Percentiles rank a stretch among this genome's conserved stretches.
These are phyloP conservation scores for Pezicula carpinea DNA, from an alignment of 2,329 filamentous ascomycete genomes.

Conservation along the genomic window DNA sequence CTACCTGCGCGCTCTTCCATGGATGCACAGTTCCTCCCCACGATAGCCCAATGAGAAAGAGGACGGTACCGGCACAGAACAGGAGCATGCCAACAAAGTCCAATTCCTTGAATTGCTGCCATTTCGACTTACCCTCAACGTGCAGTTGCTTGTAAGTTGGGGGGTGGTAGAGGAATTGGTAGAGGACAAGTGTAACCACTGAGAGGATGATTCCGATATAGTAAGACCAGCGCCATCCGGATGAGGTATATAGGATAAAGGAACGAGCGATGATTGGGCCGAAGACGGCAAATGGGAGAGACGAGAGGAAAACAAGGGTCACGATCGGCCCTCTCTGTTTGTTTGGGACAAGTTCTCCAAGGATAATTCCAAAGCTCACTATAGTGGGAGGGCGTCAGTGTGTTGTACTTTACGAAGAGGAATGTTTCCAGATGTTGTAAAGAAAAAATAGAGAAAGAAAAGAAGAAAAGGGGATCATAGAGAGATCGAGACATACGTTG, in stretches of 20 bases:
- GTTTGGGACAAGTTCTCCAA: slow-evolving; percentile 41
- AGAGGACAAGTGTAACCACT: slow-evolving; percentile 35
- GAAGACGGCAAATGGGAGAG: slow-evolving; percentile 36
- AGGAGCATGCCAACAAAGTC: slow-evolving; percentile 42
- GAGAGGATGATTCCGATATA: slow-evolving; percentile 42
- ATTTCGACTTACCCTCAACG: slow-evolving; percentile 28
- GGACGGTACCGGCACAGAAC: slow-evolving; percentile 35
- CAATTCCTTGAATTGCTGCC: slow-evolving; percentile 37
- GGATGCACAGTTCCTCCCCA: slow-evolving; percentile 37
- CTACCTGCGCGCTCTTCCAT: slow-evolving; percentile 36
- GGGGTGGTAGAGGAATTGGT: slow-evolving; percentile 41
- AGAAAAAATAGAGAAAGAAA: background rate
- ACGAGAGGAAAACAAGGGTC: slow-evolving; percentile 34
- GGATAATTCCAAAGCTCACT: slow-evolving; percentile 32
- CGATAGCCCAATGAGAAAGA: slow-evolving; percentile 40
- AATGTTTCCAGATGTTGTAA: too few species aligned
- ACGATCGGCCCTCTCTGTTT: slow-evolving; percentile 34
- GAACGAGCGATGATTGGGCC: slow-evolving; percentile 43
- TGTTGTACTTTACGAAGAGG: too few species aligned
- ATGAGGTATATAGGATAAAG: slow-evolving; percentile 36
- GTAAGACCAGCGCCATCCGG: slow-evolving; percentile 45
- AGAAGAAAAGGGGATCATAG: too few species aligned
- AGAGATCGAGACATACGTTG: slow-evolving; percentile 36
- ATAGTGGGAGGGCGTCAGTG: too few species aligned
- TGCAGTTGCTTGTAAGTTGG: slow-evolving; percentile 41